Evolutionary conservation across 2,329 filamentous ascomycete genomes (phyloP), one percentile per base, ranked within the genome.

Genomic region (Stachybotrys elegans): DNA sequence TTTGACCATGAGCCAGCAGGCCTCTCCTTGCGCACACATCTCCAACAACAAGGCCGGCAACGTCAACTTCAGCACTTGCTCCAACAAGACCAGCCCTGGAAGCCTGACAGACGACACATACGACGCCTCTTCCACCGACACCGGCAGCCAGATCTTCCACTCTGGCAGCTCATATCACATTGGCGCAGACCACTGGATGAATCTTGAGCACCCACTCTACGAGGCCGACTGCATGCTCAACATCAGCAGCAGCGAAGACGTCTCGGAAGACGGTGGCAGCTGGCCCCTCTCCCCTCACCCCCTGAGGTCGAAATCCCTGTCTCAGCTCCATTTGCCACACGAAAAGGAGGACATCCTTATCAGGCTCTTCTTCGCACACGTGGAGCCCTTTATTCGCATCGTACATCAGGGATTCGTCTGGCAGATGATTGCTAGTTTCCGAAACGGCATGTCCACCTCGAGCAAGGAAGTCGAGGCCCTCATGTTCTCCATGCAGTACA

Each of bases 321-420:
- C 29, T 9, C 47, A 46, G 13, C 41, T 47, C 14, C 49, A 49
- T 20, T 43, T 51, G 14, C 43, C 47, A 5, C 9, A 27, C 3
- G 42, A 42, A 11, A 49, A 49, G 27, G 47, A 51, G 32, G 47
- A 51, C 23, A 17, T 12, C 16, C 22, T 51, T 20, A 17, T 51
- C 3, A 23, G 36, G 19, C 43, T 49, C 6, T 51, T 49, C 25
- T 48, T 51, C 19, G 47, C 45, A 9, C 42, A 46, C 27, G 40
- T 51, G 19, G 49, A 51, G 36, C 49, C 49, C 6, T 49, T 49
- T n/a, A 44, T 51, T n/a, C 22, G 47, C 12, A 46, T 48, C 5
- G 43, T 34, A 9, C 49, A 51, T 34, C 47, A 51, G 12, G 43
- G 43, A 5, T 44, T 47, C 31, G 43, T 45, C 21, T 51, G 49